phyloP scores from a whole-genome alignment of 768 basidiomycete species.

The Rhodosporidiobolus odoratus region DNA sequence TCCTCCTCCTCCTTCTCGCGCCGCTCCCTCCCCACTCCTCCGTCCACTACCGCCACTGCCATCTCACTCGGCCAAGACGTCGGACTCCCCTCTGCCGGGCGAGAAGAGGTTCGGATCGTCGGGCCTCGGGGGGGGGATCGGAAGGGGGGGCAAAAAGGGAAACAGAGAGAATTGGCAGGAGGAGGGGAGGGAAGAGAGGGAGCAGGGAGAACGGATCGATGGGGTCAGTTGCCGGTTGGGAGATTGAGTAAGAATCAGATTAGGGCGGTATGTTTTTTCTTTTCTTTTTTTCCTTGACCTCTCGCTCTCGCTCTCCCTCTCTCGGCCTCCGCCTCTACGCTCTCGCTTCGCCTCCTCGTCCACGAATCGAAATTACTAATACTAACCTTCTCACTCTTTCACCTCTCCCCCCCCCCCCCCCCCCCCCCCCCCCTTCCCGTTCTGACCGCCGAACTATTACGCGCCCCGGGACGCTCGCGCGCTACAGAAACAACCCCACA shows the following conservation, averaged over 20 bases:
- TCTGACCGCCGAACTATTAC: too few relatives aligned
- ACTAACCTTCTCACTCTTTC: neutral
- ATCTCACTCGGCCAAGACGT: conserved; percentile 57
- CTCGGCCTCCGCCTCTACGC: neutral
- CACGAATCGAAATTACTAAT: too few relatives aligned
- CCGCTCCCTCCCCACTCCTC: neutral
- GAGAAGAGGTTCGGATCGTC: too few relatives aligned
- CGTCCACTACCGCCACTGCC: conserved; percentile 51
- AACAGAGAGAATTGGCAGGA: too few relatives aligned
- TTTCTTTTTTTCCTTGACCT: neutral
- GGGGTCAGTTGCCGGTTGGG: conserved; percentile 54
- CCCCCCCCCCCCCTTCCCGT: too few relatives aligned
- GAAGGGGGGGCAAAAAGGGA: neutral
- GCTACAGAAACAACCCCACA: conserved; percentile 64
- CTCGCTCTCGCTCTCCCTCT: neutral
- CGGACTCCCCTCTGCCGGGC: neutral
- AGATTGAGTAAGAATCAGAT: conserved; percentile 62
- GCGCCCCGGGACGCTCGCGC: too few relatives aligned
- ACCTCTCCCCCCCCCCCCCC: too few relatives aligned
- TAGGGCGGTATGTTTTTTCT: conserved; percentile 58
- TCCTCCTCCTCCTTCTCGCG: neutral
- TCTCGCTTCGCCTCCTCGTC: too few relatives aligned
- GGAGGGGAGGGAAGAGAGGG: neutral
- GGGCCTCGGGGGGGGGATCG: too few relatives aligned
- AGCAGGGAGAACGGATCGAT: conserved; percentile 45